Evolutionary conservation across 1,284 basidiomycete species (phyloP), one percentile per base, ranked within the genome.

Genomic region (Moesziomyces parantarcticus): DNA sequence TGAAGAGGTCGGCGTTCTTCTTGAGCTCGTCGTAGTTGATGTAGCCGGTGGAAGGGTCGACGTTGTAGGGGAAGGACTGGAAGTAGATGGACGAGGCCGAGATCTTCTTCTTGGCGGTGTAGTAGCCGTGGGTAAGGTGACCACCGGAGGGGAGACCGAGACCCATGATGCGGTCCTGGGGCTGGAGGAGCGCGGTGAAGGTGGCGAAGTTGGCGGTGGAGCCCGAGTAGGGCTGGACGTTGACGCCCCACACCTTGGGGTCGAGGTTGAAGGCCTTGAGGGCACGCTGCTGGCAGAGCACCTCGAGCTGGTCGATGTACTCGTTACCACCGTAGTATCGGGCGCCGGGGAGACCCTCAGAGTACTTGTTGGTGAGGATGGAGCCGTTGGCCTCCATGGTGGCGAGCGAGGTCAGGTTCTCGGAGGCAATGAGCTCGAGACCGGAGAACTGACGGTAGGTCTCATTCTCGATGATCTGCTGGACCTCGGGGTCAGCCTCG

Each of bases 31-130:
- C 88, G 86, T 98, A 98, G 88, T 99, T 94, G 81, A 99, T 91
- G 79, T 96, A 88, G 84, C 97, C 92, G 66, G 91, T 93, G 61
- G 78, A 62, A 44, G 75, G 64, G 74, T 83, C 75, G 77, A 99
- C 92, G 65, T 89, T 90, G 85, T 99, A 99, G 50, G 97, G 97
- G 85, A 98, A 89, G 47, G 96, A 97, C 86, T 99, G 95, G 92
- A 99, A 99, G 89, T 99, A 99, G 87, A 99, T 98, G 20, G 96
- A 98, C 42, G 96, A 99, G 25, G 97, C 94, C 54, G 96, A 97
- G 90, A 99, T 99, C 87, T 99, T 99, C 89, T 97, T 97, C 88
- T 97, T 97, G 72, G 94, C 94, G 71, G 95, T 98, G 86, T 97
- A 98, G 88, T 97, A 97, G 41, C 95, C 95, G 85, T 98, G 95